A percentile compares a stretch with the other conserved stretches of the same genome.
Conservation (phyloP, 441 rosid species). For the Mallotus japonicus region DNA sequence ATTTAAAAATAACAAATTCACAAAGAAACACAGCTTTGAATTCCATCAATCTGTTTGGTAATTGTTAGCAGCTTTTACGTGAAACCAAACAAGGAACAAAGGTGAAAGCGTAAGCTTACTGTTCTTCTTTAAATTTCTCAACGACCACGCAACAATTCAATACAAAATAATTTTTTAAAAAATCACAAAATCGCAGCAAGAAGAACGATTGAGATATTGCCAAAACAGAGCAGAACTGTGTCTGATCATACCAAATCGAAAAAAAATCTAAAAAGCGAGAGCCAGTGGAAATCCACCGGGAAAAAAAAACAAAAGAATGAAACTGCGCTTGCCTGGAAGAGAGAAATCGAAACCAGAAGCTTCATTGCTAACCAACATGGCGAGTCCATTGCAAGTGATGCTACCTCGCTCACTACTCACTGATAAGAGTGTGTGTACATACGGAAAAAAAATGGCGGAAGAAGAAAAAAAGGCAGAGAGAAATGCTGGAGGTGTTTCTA, state of each 20-base stretch:
- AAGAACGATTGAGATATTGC: too few relatives aligned
- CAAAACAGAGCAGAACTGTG: not conserved
- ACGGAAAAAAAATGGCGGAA: not conserved
- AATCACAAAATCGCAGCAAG: too few relatives aligned
- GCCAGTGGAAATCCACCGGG: not conserved
- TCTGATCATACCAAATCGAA: not conserved
- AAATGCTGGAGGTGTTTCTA: not conserved
- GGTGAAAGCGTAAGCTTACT: too few relatives aligned
- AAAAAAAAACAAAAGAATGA: not conserved
- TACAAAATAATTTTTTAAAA: too few relatives aligned
- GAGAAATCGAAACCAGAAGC: slow-evolving; percentile 28
- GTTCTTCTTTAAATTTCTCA: too few relatives aligned
- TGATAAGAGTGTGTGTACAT: not conserved
- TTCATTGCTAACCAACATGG: slow-evolving; percentile 14
- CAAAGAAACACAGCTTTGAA: not conserved
- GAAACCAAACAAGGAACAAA: not conserved
- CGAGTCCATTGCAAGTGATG: slow-evolving; percentile 27
- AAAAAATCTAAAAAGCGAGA: not conserved
- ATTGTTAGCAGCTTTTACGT: not conserved
- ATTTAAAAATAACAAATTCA: not conserved
- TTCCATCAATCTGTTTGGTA: not conserved
- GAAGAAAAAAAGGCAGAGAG: not conserved
- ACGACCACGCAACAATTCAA: not conserved
- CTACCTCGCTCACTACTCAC: not conserved
- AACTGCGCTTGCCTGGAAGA: slow-evolving; percentile 39